A percentile compares a stretch with the other conserved stretches of the same genome.
Evolutionary conservation across 2,329 filamentous ascomycete species (phyloP).

Genomic region (Aspergillus ochraceoroseus): DNA sequence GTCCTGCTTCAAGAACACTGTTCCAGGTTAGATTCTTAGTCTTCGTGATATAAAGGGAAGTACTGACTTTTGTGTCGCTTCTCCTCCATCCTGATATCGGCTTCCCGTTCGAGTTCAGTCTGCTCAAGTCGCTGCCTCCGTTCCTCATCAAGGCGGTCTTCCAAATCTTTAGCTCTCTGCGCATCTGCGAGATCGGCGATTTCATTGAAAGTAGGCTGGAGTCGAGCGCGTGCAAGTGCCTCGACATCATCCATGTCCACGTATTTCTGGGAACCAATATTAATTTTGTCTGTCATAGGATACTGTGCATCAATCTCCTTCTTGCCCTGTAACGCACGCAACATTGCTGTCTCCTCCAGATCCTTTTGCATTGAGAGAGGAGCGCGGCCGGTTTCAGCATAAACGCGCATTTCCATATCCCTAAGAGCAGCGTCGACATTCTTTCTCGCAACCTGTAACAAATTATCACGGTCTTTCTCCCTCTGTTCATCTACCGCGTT

Average conservation of each 20-base stretch:
- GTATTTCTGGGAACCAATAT: conserved; percentile 76
- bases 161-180: conserved; percentile 62
- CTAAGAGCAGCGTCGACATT: conserved; percentile 78
- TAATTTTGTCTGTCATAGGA: conserved; percentile 50
- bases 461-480: conserved; percentile 65
- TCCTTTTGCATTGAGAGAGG: conserved; percentile 64
- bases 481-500: conserved; percentile 42
- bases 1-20: conserved; percentile 20
- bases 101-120: conserved; percentile 38
- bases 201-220: conserved; percentile 80
- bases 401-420: conserved; percentile 76
- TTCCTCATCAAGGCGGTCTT: conserved; percentile 60
- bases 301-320: conserved; percentile 59
- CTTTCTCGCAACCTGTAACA: conserved; percentile 74
- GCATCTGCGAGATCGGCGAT: conserved; percentile 73
- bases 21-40: conserved; percentile 4
- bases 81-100: conserved; percentile 33
- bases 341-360: conserved; percentile 73
- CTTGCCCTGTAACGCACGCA: conserved; percentile 60
- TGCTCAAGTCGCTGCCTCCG: conserved; percentile 57
- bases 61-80: conserved; percentile 28
- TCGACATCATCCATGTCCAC: conserved; percentile 75
- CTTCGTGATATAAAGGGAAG: neutral
- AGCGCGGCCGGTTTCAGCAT: conserved; percentile 68
- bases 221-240: conserved; percentile 66